phyloP scores from a whole-genome alignment of 2,329 filamentous ascomycete species.

The Cordyceps cicadae region DNA sequence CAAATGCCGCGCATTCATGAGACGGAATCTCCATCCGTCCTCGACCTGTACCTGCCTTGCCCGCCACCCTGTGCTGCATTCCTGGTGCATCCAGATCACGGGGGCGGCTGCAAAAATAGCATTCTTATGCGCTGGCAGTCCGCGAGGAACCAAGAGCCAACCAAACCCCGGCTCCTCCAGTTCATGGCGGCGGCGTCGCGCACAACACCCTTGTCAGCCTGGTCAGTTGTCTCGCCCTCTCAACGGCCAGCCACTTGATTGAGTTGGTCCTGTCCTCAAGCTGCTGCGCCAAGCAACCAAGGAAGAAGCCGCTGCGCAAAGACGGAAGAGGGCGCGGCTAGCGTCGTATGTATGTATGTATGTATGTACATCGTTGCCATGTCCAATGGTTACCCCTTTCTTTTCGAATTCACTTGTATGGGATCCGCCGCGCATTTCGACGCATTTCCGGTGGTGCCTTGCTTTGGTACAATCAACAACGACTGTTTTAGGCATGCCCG shows the following conservation, averaged over 20 bases:
- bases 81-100: background rate
- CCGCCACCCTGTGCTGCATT: background rate
- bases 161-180: slow-evolving; percentile 2
- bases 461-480: slow-evolving; percentile 1
- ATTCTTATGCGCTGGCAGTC: slow-evolving; percentile 7
- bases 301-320: background rate
- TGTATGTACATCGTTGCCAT: background rate
- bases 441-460: slow-evolving; percentile 5
- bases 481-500: slow-evolving; percentile 1
- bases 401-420: background rate
- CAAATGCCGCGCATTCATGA: slow-evolving; percentile 6
- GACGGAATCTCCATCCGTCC: background rate
- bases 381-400: background rate
- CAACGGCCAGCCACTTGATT: slow-evolving; percentile 7
- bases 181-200: background rate
- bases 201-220: background rate
- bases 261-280: background rate
- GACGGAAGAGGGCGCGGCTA: background rate
- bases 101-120: slow-evolving; percentile 6
- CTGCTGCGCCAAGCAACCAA: background rate
- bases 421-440: background rate
- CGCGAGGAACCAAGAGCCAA: background rate
- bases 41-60: background rate
- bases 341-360: too few species aligned
- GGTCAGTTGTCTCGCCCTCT: background rate